These are phyloP conservation scores for Metroxylon sagu DNA, from an alignment of 176 grass and related monocot species.

Conservation along the genomic window DNA sequence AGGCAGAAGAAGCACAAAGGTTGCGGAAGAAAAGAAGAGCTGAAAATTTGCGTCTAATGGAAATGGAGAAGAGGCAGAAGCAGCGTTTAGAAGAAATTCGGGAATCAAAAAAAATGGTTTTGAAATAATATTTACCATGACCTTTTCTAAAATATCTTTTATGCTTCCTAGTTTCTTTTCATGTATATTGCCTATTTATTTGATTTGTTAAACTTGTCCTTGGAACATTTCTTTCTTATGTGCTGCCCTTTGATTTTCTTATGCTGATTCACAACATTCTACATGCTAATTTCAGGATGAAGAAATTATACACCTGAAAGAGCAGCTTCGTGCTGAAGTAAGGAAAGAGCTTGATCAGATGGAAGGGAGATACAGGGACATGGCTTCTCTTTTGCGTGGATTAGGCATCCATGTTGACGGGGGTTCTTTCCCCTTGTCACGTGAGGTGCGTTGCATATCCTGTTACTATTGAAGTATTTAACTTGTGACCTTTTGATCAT, in stretches of 20 bases:
- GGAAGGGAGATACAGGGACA: conserved; percentile 46
- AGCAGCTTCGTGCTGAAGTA: conserved; percentile 42
- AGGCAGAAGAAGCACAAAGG: conserved; percentile 81
- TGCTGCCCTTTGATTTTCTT: no score
- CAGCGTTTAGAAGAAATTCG: conserved; percentile 85
- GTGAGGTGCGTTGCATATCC: conserved; percentile 39
- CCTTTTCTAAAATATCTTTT: no score
- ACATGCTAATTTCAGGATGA: conserved; percentile 44
- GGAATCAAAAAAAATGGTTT: conserved; percentile 80
- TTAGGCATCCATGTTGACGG: conserved; percentile 57
- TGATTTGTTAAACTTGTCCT: no score
- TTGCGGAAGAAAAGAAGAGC: conserved; percentile 77
- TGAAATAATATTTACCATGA: not conserved
- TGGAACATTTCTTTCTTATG: no score
- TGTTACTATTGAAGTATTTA: no score
- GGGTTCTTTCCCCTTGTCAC: conserved; percentile 18
- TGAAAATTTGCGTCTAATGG: conserved; percentile 47
- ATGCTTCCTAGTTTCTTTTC: no score
- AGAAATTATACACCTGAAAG: conserved; percentile 66
- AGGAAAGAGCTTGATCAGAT: conserved; percentile 65
- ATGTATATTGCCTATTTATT: no score
- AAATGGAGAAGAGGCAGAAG: conserved; percentile 93
- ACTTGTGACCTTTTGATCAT: no score
- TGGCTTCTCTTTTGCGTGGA: conserved; percentile 58
- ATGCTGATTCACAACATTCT: no score